A percentile compares a stretch with the other conserved stretches of the same genome.
Conservation (phyloP, 2,329 filamentous ascomycete species). For the Exserohilum turcica region DNA sequence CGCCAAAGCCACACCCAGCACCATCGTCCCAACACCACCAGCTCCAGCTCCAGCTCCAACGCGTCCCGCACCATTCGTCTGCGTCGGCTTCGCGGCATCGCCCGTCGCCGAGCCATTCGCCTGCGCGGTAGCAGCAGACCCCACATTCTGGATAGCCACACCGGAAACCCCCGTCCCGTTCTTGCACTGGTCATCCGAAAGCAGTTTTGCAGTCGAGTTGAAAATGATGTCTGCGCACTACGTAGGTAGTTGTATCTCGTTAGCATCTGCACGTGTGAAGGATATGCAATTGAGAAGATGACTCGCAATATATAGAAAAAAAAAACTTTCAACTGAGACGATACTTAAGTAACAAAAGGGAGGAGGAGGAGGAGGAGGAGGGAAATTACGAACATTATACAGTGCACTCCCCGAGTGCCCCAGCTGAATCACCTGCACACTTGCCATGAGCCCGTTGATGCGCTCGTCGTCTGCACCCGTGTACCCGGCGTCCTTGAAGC, state of each 20-base stretch:
- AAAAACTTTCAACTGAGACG: no score
- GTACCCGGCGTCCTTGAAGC: slow-evolving; percentile 32
- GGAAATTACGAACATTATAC: slow-evolving; percentile 47
- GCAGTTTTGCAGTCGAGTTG: slow-evolving; percentile 45
- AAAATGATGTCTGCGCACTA: slow-evolving; percentile 55
- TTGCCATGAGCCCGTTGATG: slow-evolving; percentile 49
- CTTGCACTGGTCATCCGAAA: slow-evolving; percentile 45
- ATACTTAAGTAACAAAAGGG: no score
- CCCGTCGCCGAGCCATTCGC: background rate
- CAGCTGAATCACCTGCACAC: slow-evolving; percentile 54
- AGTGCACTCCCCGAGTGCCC: slow-evolving; percentile 48
- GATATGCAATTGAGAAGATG: no score
- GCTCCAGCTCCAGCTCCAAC: no score
- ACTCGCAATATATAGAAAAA: no score
- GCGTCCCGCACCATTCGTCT: no score
- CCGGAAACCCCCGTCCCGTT: slow-evolving; percentile 51
- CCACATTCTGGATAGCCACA: slow-evolving; percentile 32
- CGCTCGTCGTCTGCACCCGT: slow-evolving; percentile 22
- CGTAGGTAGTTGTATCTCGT: no score
- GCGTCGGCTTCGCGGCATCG: no score
- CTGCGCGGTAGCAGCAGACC: background rate
- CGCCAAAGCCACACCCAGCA: no score
- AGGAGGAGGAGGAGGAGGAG: no score
- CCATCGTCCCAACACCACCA: no score
- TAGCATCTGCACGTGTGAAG: no score